Conservation (phyloP, 495 filamentous ascomycete genomes). For the Lophium mytilinum region DNA sequence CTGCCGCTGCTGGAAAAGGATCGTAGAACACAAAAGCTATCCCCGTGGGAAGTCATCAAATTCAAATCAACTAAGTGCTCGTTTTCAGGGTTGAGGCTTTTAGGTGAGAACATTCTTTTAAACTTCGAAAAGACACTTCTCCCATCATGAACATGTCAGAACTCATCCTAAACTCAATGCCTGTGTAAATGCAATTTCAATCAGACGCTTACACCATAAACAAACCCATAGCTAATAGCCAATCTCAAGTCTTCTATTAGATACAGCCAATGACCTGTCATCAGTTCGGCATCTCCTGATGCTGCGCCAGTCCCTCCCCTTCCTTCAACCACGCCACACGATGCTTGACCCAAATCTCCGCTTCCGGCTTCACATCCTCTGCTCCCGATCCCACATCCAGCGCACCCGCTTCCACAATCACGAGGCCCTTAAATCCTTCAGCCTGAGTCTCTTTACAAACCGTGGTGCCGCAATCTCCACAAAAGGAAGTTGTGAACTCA, state of each 20-base stretch:
- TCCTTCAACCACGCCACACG: slow-evolving; percentile 13
- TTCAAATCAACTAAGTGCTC: too few relatives aligned
- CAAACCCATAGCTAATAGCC: too few relatives aligned
- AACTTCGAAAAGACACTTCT: too few relatives aligned
- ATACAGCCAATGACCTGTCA: too few relatives aligned
- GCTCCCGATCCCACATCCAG: slow-evolving; percentile 3
- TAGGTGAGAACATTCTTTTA: too few relatives aligned
- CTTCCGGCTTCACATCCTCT: slow-evolving; percentile 7
- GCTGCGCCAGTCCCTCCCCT: slow-evolving; percentile 11
- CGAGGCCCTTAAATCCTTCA: slow-evolving; percentile 10
- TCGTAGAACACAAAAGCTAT: neutral
- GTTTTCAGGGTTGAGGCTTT: too few relatives aligned
- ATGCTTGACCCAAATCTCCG: slow-evolving; percentile 16
- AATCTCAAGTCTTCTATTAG: too few relatives aligned
- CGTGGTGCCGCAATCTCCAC: slow-evolving; percentile 11
- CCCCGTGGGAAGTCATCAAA: too few relatives aligned
- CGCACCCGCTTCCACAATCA: slow-evolving; percentile 12
- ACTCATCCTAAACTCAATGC: too few relatives aligned
- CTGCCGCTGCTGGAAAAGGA: slow-evolving; percentile 12
- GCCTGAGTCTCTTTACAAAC: slow-evolving; percentile 23
- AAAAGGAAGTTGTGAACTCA: slow-evolving; percentile 19
- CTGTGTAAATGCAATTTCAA: too few relatives aligned
- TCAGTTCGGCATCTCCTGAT: slow-evolving; percentile 3
- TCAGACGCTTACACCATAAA: too few relatives aligned
- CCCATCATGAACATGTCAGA: too few relatives aligned